Conservation (phyloP, 2,329 filamentous ascomycete genomes). For the Capronia americana region DNA sequence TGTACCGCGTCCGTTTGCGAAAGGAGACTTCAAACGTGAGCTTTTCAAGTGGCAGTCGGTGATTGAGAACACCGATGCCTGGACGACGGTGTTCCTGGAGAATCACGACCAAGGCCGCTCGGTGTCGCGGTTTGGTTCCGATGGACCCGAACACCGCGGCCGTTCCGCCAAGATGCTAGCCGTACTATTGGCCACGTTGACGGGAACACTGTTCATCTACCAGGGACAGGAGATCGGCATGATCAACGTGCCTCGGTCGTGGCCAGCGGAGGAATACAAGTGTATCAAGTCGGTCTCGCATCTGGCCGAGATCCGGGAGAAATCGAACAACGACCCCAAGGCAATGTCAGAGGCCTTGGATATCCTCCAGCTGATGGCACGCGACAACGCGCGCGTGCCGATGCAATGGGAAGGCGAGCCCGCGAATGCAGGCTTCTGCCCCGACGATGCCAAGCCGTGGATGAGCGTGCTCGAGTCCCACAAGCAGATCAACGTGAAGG, state of each 20-base stretch:
- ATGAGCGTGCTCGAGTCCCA: slow-evolving; percentile 65
- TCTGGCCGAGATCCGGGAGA: slow-evolving; percentile 49
- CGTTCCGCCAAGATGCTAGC: slow-evolving; percentile 61
- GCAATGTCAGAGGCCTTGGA: slow-evolving; percentile 12
- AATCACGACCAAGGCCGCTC: slow-evolving; percentile 68
- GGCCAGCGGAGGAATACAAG: slow-evolving; percentile 55
- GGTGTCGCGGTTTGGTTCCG: slow-evolving; percentile 59
- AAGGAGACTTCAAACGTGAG: slow-evolving; percentile 58
- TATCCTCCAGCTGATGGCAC: slow-evolving; percentile 22
- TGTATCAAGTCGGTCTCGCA: slow-evolving; percentile 57
- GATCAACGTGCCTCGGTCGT: slow-evolving; percentile 59
- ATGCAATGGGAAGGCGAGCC: slow-evolving; percentile 66
- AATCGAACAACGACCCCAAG: slow-evolving; percentile 34
- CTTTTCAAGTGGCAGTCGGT: slow-evolving; percentile 60
- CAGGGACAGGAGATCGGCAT: slow-evolving; percentile 68
- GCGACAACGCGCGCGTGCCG: slow-evolving; percentile 68
- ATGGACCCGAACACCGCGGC: slow-evolving; percentile 53
- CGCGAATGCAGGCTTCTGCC: slow-evolving; percentile 67
- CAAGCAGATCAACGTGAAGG: slow-evolving; percentile 62
- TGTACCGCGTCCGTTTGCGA: slow-evolving; percentile 52
- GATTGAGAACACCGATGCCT: slow-evolving; percentile 56
- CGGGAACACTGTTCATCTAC: slow-evolving; percentile 64
- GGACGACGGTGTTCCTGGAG: slow-evolving; percentile 67
- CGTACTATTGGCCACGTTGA: slow-evolving; percentile 55
- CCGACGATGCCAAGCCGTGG: slow-evolving; percentile 55